Evolutionary conservation across 2,329 filamentous ascomycete genomes (phyloP), one percentile per base, ranked within the genome.

Genomic region (Alternaria gaisen): DNA sequence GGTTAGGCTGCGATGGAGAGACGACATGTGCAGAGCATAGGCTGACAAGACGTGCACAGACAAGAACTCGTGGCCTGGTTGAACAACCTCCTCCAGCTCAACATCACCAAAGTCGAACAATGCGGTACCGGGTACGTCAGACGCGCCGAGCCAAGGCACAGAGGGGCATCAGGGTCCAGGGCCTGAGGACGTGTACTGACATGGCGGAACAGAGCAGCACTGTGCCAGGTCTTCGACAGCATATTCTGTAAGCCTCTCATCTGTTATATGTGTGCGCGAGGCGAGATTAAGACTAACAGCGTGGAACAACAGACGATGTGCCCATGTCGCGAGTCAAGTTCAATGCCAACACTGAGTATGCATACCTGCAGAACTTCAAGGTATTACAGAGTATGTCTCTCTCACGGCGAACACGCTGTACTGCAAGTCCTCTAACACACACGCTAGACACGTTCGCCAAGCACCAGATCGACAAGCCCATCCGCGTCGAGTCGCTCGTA

Each of bases 331-430:
- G 92, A 72, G 94, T 99, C 83, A 97, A 97, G 84, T 99, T 99
- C 87, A 97, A 97, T 79, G 94, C 94, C 76, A 97, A 94, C 82
- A 91, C 90, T 70, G 95, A 99, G 85, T 98, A 97, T 81, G 91
- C 93, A 69, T 99, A 99, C 80, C 88, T 98, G 63, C 92, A 97
- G 82, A 99, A 99, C 81, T 99, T 97, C 87, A 99, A 99, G 82
- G 86, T 98, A 72, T 85, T 99, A 69, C 94, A 97, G 83, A 97
- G 94, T 97, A 84, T 76, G 91, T 83, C 56, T 30, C 24, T 34
- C 32, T 22, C 22, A 4, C 1, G 6, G 22, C 6, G 22, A 24
- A 24, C 22, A 24, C 22, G 22, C 5, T 24, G 22, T 24, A 24
- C 22, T 30, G 11, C 28, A 30, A 3, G 1, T 30, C 11, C 28